A percentile compares a stretch with the other conserved stretches of the same genome.
Conservation (phyloP, 352 stramenopile genomes). For the Globisporangium paroecandrum region DNA sequence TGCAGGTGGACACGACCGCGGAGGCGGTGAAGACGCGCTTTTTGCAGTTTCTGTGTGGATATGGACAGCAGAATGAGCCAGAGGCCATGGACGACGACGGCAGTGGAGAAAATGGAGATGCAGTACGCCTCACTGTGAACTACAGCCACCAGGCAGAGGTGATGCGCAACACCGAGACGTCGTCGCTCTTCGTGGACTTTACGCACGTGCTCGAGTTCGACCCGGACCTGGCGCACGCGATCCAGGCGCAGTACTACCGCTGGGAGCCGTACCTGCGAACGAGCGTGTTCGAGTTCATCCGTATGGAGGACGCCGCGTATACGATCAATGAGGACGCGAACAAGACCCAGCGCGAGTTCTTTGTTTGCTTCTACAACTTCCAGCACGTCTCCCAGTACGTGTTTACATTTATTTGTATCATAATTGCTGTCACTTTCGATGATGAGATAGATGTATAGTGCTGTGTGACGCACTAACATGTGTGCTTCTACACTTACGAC, state of each 20-base stretch:
- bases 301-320: constrained; percentile 69
- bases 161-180: constrained; percentile 85
- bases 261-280: constrained; percentile 77
- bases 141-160: constrained; percentile 85
- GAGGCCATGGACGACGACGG: constrained; percentile 7
- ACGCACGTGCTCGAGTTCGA: constrained; percentile 82
- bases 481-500: background rate
- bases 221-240: constrained; percentile 69
- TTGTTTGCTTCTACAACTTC: constrained; percentile 90
- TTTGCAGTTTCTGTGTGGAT: constrained; percentile 78
- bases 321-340: constrained; percentile 78
- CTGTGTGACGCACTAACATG: background rate
- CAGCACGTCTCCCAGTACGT: constrained; percentile 79
- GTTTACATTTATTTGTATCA: background rate
- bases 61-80: constrained; percentile 41
- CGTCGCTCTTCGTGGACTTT: constrained; percentile 86
- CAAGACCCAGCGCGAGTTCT: constrained; percentile 80
- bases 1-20: constrained; percentile 68
- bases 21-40: constrained; percentile 84
- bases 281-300: constrained; percentile 78
- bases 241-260: constrained; percentile 85
- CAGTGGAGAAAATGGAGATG: constrained; percentile 16
- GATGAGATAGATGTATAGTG: background rate
- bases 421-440: background rate
- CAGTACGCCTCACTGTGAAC: constrained; percentile 38